A percentile compares a stretch with the other conserved stretches of the same genome.
These are phyloP conservation scores for Crassisporium funariophilum DNA, from an alignment of 768 basidiomycete species.

Conservation along the genomic window DNA sequence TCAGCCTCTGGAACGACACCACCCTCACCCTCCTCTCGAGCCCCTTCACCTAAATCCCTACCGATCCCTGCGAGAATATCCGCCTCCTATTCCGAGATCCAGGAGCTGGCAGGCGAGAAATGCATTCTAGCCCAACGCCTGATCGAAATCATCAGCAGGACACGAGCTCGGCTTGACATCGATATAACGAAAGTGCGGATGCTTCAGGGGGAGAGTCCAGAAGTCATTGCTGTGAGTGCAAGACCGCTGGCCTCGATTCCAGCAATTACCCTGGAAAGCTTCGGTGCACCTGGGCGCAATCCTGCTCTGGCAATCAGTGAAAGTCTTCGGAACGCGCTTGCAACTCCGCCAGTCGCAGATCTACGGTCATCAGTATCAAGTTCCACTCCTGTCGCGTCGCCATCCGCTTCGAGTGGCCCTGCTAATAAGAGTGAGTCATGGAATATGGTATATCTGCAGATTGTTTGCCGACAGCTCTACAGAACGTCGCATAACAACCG, in stretches of 20 bases:
- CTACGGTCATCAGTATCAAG: slow-evolving; percentile 22
- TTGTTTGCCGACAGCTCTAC: not conserved
- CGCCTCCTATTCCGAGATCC: slow-evolving; percentile 48
- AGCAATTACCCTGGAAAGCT: slow-evolving; percentile 15
- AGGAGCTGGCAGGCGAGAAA: slow-evolving; percentile 48
- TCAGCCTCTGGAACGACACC: slow-evolving; percentile 24
- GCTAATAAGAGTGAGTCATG: slow-evolving; percentile 47
- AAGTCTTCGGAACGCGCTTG: slow-evolving; percentile 43
- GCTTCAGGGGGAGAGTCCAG: slow-evolving; percentile 48
- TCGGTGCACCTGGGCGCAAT: slow-evolving; percentile 30
- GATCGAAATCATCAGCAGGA: slow-evolving; percentile 48
- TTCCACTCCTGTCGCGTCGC: slow-evolving; percentile 18
- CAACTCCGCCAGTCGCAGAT: slow-evolving; percentile 33
- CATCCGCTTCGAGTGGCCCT: slow-evolving; percentile 29
- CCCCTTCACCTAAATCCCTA: slow-evolving; percentile 39
- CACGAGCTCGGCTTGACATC: slow-evolving; percentile 49
- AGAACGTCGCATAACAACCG: slow-evolving; percentile 45
- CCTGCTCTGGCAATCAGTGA: slow-evolving; percentile 45
- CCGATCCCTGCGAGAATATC: slow-evolving; percentile 44
- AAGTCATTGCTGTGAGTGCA: slow-evolving; percentile 21
- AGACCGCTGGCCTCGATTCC: slow-evolving; percentile 19
- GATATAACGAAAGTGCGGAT: slow-evolving; percentile 50
- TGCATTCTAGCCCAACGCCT: slow-evolving; percentile 47
- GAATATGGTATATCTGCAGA: too few species aligned
- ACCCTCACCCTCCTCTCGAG: slow-evolving; percentile 30